Percentiles rank a stretch among this genome's conserved stretches.
Evolutionary conservation across 106 monocot genomes (phyloP).

Genomic region (Apostasia ramifera): DNA sequence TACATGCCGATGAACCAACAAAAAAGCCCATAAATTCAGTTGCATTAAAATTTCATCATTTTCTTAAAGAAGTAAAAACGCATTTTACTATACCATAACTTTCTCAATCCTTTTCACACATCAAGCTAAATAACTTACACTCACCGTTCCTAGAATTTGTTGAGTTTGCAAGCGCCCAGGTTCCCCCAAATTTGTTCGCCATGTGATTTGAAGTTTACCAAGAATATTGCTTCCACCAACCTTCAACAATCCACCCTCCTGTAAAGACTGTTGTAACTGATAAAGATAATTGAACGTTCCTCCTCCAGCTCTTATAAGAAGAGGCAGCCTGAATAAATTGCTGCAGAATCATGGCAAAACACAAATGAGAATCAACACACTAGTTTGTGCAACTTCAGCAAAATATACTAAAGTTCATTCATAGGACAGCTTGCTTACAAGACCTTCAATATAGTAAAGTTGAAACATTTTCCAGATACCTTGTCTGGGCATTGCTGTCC

Average conservation of each 20-base stretch:
- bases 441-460: constrained; percentile 2
- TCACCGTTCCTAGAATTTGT: constrained; percentile 87
- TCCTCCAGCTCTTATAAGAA: constrained; percentile 77
- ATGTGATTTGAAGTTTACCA: constrained; percentile 98
- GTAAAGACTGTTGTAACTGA: constrained; percentile 35
- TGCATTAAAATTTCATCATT: no score
- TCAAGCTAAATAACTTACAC: constrained; percentile 2
- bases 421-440: background rate
- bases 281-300: constrained; percentile 96
- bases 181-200: constrained; percentile 95
- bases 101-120: no score
- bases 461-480: constrained; percentile 27
- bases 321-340: constrained; percentile 60
- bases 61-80: background rate
- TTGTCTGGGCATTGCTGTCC: constrained; percentile 29
- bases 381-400: no score
- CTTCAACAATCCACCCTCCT: constrained; percentile 51
- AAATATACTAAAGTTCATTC: background rate
- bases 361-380: background rate
- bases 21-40: background rate
- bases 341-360: constrained; percentile 21
- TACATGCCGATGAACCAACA: background rate
- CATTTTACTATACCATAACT: background rate
- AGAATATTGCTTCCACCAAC: constrained; percentile 78
- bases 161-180: constrained; percentile 96